These are phyloP conservation scores for Przewalskia tangutica DNA, from an alignment of 257 asterid species.

Conservation along the genomic window DNA sequence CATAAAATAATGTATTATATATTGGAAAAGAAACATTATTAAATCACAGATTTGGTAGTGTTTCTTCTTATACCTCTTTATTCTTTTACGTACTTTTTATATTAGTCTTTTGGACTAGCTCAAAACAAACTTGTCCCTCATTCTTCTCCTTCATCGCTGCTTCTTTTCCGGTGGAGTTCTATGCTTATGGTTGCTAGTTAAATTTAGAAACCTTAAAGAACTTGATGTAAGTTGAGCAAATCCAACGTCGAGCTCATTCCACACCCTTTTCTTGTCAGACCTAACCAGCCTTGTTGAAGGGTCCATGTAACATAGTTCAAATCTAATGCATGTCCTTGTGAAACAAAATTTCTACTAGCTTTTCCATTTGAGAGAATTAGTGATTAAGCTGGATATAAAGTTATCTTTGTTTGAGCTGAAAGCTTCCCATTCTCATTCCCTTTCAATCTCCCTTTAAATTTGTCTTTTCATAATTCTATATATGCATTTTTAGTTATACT, in stretches of 20 bases:
- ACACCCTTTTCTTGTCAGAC: neutral
- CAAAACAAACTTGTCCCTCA: neutral
- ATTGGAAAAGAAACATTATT: neutral
- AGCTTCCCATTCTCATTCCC: neutral
- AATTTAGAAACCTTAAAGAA: neutral
- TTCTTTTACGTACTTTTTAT: neutral
- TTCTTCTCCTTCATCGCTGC: neutral
- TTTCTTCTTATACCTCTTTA: neutral
- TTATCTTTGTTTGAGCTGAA: neutral
- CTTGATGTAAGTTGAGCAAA: neutral
- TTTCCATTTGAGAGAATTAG: neutral
- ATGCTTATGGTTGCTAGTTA: neutral
- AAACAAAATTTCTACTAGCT: neutral
- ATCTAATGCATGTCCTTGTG: neutral
- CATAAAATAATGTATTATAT: neutral
- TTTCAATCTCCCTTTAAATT: neutral
- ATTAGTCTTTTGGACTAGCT: neutral
- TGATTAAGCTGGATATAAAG: neutral
- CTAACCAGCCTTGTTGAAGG: neutral
- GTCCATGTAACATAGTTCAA: neutral
- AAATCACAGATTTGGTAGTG: neutral
- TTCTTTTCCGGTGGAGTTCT: neutral
- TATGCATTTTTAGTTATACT: neutral
- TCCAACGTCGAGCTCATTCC: neutral
- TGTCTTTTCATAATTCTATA: neutral